These are phyloP conservation scores for Rhododendron kiyosumense DNA, from an alignment of 148 eudicot genomes.

Conservation along the genomic window DNA sequence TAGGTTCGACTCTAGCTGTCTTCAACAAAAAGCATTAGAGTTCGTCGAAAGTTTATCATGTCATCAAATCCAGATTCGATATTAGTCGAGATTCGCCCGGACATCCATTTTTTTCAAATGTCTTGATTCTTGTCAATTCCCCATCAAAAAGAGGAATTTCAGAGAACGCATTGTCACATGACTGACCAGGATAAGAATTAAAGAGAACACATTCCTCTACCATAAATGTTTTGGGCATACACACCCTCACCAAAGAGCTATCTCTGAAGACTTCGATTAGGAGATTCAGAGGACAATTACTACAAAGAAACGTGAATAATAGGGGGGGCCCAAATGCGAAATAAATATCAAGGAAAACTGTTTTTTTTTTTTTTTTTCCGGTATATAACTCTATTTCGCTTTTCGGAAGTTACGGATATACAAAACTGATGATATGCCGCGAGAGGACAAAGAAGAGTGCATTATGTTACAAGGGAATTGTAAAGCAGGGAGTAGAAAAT, in stretches of 20 bases:
- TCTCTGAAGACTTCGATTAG: background rate
- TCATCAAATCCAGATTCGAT: background rate
- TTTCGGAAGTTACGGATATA: background rate
- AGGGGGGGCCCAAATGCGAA: background rate
- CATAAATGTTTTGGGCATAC: too few relatives aligned
- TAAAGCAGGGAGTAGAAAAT: background rate
- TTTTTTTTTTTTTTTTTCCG: background rate
- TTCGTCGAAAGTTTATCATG: background rate
- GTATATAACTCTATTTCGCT: background rate
- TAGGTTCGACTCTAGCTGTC: background rate
- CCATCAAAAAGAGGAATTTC: background rate
- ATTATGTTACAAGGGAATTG: background rate
- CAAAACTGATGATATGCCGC: background rate
- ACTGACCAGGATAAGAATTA: too few relatives aligned
- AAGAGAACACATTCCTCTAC: background rate
- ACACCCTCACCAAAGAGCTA: too few relatives aligned
- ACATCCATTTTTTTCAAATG: background rate
- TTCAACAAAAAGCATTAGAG: background rate
- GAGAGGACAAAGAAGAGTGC: background rate
- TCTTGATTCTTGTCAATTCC: background rate
- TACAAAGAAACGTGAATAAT: background rate
- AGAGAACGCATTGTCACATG: background rate
- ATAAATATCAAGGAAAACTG: background rate
- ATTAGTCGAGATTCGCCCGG: background rate
- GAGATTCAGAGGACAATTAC: background rate